phyloP scores from a whole-genome alignment of 2,329 filamentous ascomycete genomes.

The Hirsutella thompsonii region DNA sequence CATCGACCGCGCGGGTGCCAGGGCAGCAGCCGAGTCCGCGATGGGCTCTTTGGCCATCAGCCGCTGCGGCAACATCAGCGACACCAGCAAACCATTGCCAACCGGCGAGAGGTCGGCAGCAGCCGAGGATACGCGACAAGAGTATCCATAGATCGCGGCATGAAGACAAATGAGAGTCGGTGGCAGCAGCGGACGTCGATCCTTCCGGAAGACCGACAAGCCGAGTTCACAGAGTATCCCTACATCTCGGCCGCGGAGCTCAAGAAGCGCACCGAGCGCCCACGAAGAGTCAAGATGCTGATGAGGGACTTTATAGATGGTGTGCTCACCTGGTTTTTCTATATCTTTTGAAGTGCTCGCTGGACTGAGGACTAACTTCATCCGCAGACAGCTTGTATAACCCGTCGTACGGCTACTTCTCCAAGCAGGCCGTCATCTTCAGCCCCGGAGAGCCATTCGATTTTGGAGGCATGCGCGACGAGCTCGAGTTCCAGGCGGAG shows the following conservation, averaged over 20 bases:
- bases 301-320: constrained; percentile 96
- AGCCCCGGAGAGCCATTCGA: constrained; percentile 82
- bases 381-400: constrained; percentile 80
- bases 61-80: neutral
- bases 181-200: constrained; percentile 79
- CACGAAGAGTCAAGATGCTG: constrained; percentile 87
- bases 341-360: too few species aligned
- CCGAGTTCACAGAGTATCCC: constrained; percentile 73
- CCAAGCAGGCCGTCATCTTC: constrained; percentile 94
- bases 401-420: constrained; percentile 89
- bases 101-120: constrained; percentile 1
- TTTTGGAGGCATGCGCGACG: constrained; percentile 70
- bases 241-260: constrained; percentile 75
- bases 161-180: constrained; percentile 47
- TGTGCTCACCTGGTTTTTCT: too few species aligned
- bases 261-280: constrained; percentile 58
- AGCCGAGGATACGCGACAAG: constrained; percentile 15
- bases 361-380: constrained; percentile 8
- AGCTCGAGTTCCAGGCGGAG: constrained; percentile 68
- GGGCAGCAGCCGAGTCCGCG: constrained; percentile 5
- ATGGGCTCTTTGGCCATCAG: neutral
- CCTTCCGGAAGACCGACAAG: constrained; percentile 61
- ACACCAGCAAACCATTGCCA: neutral
- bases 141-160: constrained; percentile 23
- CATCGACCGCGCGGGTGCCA: constrained; percentile 33